phyloP scores from a whole-genome alignment of 164 flowering plant genomes.

The Platanus orientalis region DNA sequence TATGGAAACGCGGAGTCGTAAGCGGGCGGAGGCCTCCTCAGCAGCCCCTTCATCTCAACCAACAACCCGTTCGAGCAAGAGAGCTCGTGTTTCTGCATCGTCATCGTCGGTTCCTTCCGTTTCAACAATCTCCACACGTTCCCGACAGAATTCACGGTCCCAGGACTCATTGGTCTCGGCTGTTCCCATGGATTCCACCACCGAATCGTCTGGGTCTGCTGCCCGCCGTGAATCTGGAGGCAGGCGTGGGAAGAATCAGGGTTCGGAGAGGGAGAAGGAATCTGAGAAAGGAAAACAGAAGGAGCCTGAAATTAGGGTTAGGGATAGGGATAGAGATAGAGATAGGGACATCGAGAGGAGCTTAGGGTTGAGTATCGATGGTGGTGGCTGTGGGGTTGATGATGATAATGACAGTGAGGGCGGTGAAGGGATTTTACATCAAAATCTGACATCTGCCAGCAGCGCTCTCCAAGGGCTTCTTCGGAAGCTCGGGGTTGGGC shows the following conservation, averaged over 20 bases:
- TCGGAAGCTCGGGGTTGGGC: conserved; percentile 85
- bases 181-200: conserved; percentile 50
- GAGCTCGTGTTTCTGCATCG: conserved; percentile 46
- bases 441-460: conserved; percentile 81
- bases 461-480: conserved; percentile 90
- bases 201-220: conserved; percentile 55
- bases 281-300: conserved; percentile 88
- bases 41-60: conserved; percentile 77
- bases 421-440: conserved; percentile 71
- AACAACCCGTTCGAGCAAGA: conserved; percentile 61
- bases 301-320: conserved; percentile 73
- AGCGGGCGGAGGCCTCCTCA: conserved; percentile 99
- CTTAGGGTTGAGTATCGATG: conserved; percentile 55
- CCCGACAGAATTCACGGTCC: conserved; percentile 41
- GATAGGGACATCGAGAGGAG: conserved; percentile 35
- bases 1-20: conserved; percentile 99
- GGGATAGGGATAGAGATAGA: conserved; percentile 47
- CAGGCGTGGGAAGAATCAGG: conserved; percentile 40
- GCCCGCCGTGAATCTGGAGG: conserved; percentile 37
- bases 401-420: conserved; percentile 70
- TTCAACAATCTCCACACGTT: conserved; percentile 49
- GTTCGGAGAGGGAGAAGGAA: conserved; percentile 32
- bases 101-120: conserved; percentile 29
- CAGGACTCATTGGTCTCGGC: conserved; percentile 22
- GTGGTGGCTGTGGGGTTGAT: conserved; percentile 22